Evolutionary conservation across 805 yeast genomes (phyloP), one percentile per base, ranked within the genome.

Genomic region (Torulaspora indica): DNA sequence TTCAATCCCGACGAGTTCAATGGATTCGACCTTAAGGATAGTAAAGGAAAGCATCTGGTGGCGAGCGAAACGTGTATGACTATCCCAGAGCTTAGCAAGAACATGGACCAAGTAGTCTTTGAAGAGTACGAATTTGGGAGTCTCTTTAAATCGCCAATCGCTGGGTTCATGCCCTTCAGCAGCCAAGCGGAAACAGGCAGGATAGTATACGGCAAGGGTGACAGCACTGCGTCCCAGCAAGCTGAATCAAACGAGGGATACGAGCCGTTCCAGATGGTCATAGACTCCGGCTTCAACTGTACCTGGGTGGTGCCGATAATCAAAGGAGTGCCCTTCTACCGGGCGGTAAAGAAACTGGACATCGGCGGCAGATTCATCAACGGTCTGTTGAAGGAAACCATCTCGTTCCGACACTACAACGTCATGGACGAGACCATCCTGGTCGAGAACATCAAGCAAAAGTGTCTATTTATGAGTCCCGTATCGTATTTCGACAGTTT

Each of bases 371-470:
- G 86, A 45, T 71, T 86, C 39, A 66, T 93, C 41, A 86, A 88
- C 42, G 96, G 96, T 3, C 77, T 82, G 39, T 64, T 95, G 41
- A 74, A 89, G 50, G 98, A 93, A 58, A 73, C 86, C 38, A 77
- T 91, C 9, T 87, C 96, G 2, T 93, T 85, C 59, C 73, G 97
- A 42, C 93, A 93, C 68, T 93, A 90, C 63, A 91, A 93, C 58
- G 89, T 93, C 53, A 81, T 87, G 60, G 96, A 93, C 48, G 99
- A 95, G 64, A 82, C 95, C 0, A 71, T 85, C 2, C 67, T 93
- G 37, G 81, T 93, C 38, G 87, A 89, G 58, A 81, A 84, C 38
- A 85, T 95, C 52, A 93, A 93, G 58, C 96, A 90, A 58, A 71
- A 76, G 29, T 64, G 69, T 47, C 38, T 60, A 2, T 63, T 57